Evolutionary conservation across 2,329 filamentous ascomycete genomes (phyloP).

Genomic region (Monascus ruber): DNA sequence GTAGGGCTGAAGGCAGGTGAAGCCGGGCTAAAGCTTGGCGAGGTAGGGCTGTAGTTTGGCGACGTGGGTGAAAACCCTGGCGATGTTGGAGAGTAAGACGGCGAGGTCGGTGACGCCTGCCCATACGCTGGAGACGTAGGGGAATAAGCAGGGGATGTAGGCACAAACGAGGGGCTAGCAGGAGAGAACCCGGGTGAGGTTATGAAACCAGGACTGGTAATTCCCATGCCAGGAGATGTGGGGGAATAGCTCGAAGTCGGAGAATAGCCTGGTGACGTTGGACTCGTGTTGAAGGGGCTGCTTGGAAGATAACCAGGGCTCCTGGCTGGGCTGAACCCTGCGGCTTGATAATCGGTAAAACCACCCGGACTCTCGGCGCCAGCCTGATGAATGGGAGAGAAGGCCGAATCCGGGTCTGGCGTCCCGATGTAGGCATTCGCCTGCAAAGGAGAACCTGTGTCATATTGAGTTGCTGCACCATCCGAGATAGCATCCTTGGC

Average conservation of each 20-base stretch:
- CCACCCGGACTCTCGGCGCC: slow-evolving; percentile 49
- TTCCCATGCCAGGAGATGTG: slow-evolving; percentile 56
- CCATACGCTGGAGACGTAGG: slow-evolving; percentile 62
- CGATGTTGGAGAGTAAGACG: slow-evolving; percentile 43
- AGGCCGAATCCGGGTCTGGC: slow-evolving; percentile 48
- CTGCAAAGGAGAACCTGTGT: slow-evolving; percentile 54
- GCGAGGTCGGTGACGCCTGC: slow-evolving; percentile 55
- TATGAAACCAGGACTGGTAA: slow-evolving; percentile 45
- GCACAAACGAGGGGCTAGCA: slow-evolving; percentile 42
- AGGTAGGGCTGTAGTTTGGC: slow-evolving; percentile 50
- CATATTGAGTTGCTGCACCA: slow-evolving; percentile 89
- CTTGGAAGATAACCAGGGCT: slow-evolving; percentile 59
- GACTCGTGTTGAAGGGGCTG: slow-evolving; percentile 64
- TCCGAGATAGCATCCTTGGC: slow-evolving; percentile 61
- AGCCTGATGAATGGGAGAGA: slow-evolving; percentile 64
- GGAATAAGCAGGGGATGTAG: slow-evolving; percentile 56
- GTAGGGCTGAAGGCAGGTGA: slow-evolving; percentile 45
- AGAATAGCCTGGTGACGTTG: slow-evolving; percentile 57
- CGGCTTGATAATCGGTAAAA: slow-evolving; percentile 56
- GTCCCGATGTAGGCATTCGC: slow-evolving; percentile 53
- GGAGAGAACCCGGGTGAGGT: slow-evolving; percentile 45
- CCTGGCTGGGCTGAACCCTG: slow-evolving; percentile 55
- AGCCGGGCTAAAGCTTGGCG: slow-evolving; percentile 43
- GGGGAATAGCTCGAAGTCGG: slow-evolving; percentile 58
- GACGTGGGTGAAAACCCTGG: slow-evolving; percentile 48